These are phyloP conservation scores for Trichosanthes truncata DNA, from an alignment of 306 rosid species.

Conservation along the genomic window DNA sequence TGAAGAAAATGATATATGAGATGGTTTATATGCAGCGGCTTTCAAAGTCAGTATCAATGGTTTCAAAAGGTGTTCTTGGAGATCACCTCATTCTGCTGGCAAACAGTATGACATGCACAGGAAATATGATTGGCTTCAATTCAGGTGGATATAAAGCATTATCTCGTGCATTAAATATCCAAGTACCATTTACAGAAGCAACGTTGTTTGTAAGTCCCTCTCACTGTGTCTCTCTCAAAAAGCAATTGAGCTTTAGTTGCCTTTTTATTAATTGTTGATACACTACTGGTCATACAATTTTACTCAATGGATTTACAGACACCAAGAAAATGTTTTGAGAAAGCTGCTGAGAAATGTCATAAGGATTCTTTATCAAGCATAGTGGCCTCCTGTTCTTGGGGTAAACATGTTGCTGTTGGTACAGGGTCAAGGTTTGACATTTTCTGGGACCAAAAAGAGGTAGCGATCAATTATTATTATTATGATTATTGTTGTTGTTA, in stretches of 20 bases:
- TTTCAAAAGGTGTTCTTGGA: slow-evolving; percentile 87
- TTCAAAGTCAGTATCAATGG: slow-evolving; percentile 65
- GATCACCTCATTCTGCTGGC: slow-evolving; percentile 90
- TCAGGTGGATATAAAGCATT: slow-evolving; percentile 83
- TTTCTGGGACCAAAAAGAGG: slow-evolving; percentile 72
- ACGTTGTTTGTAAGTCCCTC: slow-evolving; percentile 67
- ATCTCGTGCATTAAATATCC: slow-evolving; percentile 53
- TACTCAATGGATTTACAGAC: slow-evolving; percentile 42
- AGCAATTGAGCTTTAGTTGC: background rate
- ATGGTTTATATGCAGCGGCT: slow-evolving; percentile 51
- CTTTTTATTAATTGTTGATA: slow-evolving; percentile 3
- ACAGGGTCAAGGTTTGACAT: slow-evolving; percentile 87
- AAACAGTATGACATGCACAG: slow-evolving; percentile 87
- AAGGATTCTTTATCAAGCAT: slow-evolving; percentile 67
- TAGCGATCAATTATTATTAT: slow-evolving; percentile 14
- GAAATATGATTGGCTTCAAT: slow-evolving; percentile 80
- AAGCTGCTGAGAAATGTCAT: slow-evolving; percentile 86
- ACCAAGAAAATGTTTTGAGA: slow-evolving; percentile 82
- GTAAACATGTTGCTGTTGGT: slow-evolving; percentile 82
- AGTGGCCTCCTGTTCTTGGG: slow-evolving; percentile 97
- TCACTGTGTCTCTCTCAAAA: slow-evolving; percentile 1
- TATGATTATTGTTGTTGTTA: background rate
- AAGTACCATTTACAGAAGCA: slow-evolving; percentile 94
- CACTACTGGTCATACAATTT: slow-evolving; percentile 8
- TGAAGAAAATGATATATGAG: background rate